Base-by-base conservation (phyloP, 345 rosid genomes). In the Populus alba region DNA sequence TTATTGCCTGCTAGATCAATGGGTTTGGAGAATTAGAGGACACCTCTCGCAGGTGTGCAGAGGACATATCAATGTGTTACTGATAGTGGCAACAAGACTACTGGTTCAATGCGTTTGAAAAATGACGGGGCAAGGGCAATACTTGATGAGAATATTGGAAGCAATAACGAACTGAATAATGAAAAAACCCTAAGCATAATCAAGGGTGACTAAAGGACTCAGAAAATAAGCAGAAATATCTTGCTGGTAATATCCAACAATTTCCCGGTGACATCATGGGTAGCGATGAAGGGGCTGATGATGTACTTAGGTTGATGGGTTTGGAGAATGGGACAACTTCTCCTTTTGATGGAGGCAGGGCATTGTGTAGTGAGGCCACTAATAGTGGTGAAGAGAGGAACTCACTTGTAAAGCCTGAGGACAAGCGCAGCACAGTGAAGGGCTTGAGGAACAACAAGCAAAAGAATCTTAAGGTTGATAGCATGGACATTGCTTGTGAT, bases 161-260 rank as follows among this genome's bases (percentile, higher is more conserved):
- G 27, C 15, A 37, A 4, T 62, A 39, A 65, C 47, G 69, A 22
- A 45, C 9, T 62, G 38, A 67, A 33, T 16, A 37, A 53, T 55
- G 41, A 53, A 53, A 53, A 18, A 1, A 53, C 20, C 59, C 59
- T 53, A 53, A 2, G 59, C 59, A 20, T 20, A 53, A 53, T 20
- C 59, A 5, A 47, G 51, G 17, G 18, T 16, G 17, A 47, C 87
- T 76, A 13, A 76, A 67, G 75, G 80, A 79, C 73, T 73, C 80
- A 8, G 73, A 79, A 73, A 83, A 73, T 16, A 79, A 76, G 75
- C 41, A 69, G 15, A 17, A 49, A 72, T 55, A 37, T 76, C 63
- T 57, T 68, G 66, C 39, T 15, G 82, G 45, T 25, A 71, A 70
- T 35, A 68, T 23, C 55, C 68, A 66, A 6, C 59, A 25, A 39